Evolutionary conservation across 2,329 filamentous ascomycete genomes (phyloP).

Genomic region (Gyromitra esculenta): DNA sequence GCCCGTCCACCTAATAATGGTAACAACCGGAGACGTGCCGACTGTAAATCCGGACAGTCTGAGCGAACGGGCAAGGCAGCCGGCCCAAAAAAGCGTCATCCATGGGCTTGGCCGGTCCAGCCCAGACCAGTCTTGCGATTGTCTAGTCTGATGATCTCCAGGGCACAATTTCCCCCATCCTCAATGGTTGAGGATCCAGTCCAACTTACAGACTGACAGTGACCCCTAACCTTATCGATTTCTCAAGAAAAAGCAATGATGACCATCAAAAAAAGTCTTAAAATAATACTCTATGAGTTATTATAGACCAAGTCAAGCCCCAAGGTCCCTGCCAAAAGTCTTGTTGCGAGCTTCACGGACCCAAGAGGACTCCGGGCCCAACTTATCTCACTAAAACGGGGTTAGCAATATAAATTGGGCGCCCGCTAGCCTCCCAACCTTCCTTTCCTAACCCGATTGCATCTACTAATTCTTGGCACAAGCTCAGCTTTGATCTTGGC

Average conservation of each 20-base stretch:
- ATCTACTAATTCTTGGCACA: slow-evolving; percentile 26
- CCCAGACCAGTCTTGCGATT: slow-evolving; percentile 14
- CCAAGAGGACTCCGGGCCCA: background rate
- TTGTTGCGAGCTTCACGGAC: background rate
- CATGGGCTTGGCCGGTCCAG: slow-evolving; percentile 3
- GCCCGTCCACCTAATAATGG: slow-evolving; percentile 4
- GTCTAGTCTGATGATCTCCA: slow-evolving; percentile 41
- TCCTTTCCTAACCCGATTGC: background rate
- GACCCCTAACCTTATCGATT: slow-evolving; percentile 20
- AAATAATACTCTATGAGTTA: background rate
- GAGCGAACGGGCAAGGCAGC: background rate
- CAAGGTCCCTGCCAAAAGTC: background rate
- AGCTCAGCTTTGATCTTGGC: background rate
- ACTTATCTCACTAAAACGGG: background rate
- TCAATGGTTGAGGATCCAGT: slow-evolving; percentile 6
- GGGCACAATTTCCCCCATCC: slow-evolving; percentile 33
- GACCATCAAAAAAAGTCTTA: background rate
- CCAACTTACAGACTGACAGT: slow-evolving; percentile 8
- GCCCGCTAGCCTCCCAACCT: background rate
- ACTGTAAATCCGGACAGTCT: slow-evolving; percentile 9
- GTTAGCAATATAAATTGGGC: background rate
- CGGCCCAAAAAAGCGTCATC: slow-evolving; percentile 14
- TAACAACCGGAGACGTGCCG: slow-evolving; percentile 11
- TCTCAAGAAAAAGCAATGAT: slow-evolving; percentile 9
- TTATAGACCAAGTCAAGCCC: too few species aligned